Evolutionary conservation across 495 filamentous ascomycete species (phyloP).

Genomic region (Hapsidospora chrysogenum): DNA sequence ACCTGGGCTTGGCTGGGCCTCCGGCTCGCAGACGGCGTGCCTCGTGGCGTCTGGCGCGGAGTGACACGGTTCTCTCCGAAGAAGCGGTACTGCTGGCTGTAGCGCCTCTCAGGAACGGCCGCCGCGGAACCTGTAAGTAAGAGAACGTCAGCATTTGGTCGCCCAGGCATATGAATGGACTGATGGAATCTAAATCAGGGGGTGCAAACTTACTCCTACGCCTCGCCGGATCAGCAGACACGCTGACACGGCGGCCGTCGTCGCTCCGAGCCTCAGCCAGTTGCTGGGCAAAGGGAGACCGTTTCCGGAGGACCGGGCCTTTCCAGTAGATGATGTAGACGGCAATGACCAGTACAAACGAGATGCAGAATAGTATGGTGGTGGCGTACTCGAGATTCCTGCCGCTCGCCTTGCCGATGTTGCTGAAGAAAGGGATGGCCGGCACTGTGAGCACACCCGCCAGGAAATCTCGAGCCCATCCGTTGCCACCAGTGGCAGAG

Average conservation of each 20-base stretch:
- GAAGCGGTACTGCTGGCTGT: constrained; percentile 2
- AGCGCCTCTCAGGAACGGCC: not conserved
- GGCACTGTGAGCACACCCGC: constrained; percentile 63
- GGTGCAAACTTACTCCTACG: no score
- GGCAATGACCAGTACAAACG: constrained; percentile 48
- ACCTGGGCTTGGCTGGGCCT: not conserved
- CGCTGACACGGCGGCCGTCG: constrained; percentile 1
- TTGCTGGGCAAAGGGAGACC: constrained; percentile 59
- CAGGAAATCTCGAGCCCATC: constrained; percentile 59
- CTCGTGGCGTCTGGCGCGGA: constrained; percentile 1
- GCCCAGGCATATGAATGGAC: no score
- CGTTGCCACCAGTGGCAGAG: constrained; percentile 62
- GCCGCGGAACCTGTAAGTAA: no score
- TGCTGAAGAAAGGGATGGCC: constrained; percentile 52
- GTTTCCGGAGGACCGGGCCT: constrained; percentile 48
- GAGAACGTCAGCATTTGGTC: no score
- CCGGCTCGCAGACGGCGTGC: constrained; percentile 1
- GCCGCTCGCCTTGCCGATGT: constrained; percentile 32
- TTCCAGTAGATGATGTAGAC: constrained; percentile 69
- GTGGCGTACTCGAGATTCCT: constrained; percentile 47
- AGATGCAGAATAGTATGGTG: constrained; percentile 56
- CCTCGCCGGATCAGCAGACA: not conserved
- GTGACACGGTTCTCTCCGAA: constrained; percentile 1
- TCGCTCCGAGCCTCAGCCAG: constrained; percentile 29
- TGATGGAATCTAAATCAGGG: no score